phyloP scores from a whole-genome alignment of 176 grass and related monocot genomes.

The Carex parvula region DNA sequence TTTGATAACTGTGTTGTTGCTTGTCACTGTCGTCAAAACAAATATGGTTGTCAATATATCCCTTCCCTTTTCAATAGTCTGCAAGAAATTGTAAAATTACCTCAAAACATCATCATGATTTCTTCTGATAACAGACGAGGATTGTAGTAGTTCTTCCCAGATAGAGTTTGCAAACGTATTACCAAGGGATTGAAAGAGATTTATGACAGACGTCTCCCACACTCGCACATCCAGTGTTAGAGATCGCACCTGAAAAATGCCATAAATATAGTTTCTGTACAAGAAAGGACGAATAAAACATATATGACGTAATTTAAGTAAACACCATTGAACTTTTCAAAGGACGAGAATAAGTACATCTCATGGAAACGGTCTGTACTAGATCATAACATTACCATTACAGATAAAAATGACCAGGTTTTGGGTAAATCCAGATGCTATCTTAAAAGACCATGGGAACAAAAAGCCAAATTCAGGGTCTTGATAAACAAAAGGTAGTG shows the following conservation, averaged over 20 bases:
- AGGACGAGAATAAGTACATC: not conserved
- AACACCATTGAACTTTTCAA: not conserved
- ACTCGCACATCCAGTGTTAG: constrained; percentile 98
- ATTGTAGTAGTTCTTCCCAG: constrained; percentile 80
- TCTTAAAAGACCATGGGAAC: not conserved
- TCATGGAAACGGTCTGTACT: not conserved
- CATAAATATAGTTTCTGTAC: not conserved
- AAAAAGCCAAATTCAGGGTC: not conserved
- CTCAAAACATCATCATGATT: constrained; percentile 53
- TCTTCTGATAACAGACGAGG: constrained; percentile 27
- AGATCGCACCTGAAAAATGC: constrained; percentile 73
- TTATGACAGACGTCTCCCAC: constrained; percentile 96
- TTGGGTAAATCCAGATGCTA: not conserved
- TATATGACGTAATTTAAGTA: not conserved
- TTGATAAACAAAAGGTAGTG: not conserved
- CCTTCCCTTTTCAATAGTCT: not conserved
- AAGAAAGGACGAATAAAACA: not conserved
- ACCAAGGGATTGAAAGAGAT: constrained; percentile 92
- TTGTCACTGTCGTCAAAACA: not conserved
- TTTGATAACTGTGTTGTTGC: not conserved
- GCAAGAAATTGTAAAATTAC: constrained; percentile 34
- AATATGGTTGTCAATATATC: not conserved
- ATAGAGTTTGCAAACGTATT: constrained; percentile 88
- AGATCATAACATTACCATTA: not conserved
- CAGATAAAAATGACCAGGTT: not conserved